Evolutionary conservation across 2,329 filamentous ascomycete genomes (phyloP).

Genomic region (Magnaporthiopsis rhizophila): DNA sequence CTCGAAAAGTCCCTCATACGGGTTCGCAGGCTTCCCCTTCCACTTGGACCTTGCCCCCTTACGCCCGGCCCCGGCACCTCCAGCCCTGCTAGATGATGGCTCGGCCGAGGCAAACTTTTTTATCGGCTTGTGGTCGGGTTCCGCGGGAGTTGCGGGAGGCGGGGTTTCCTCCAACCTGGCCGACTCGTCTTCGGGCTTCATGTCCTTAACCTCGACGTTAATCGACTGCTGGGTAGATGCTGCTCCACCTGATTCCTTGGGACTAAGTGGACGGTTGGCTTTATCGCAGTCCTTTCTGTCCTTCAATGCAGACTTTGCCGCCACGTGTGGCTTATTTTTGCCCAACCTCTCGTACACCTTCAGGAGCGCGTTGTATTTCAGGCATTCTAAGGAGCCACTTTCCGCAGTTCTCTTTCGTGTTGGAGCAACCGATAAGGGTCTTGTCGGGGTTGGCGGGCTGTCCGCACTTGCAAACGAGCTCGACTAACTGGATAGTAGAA

Average conservation of each 20-base stretch:
- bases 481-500: slow-evolving; percentile 37
- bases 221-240: slow-evolving; percentile 42
- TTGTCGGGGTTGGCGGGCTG: slow-evolving; percentile 56
- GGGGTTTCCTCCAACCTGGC: slow-evolving; percentile 17
- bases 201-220: slow-evolving; percentile 34
- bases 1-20: slow-evolving; percentile 44
- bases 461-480: slow-evolving; percentile 49
- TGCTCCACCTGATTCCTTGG: slow-evolving; percentile 41
- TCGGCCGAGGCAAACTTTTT: slow-evolving; percentile 2
- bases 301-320: slow-evolving; percentile 25
- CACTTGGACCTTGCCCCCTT: slow-evolving; percentile 3
- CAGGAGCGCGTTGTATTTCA: slow-evolving; percentile 46
- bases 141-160: not conserved
- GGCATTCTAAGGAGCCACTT: slow-evolving; percentile 55
- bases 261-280: slow-evolving; percentile 39
- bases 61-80: slow-evolving; percentile 11
- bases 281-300: slow-evolving; percentile 33
- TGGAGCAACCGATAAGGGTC: slow-evolving; percentile 48
- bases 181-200: slow-evolving; percentile 24
- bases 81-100: slow-evolving; percentile 14
- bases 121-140: too few species aligned
- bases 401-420: slow-evolving; percentile 37
- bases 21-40: slow-evolving; percentile 23
- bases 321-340: slow-evolving; percentile 39
- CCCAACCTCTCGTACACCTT: slow-evolving; percentile 43